These are phyloP conservation scores for Fomitopsis palustris DNA, from an alignment of 1,284 basidiomycete species.

Conservation along the genomic window DNA sequence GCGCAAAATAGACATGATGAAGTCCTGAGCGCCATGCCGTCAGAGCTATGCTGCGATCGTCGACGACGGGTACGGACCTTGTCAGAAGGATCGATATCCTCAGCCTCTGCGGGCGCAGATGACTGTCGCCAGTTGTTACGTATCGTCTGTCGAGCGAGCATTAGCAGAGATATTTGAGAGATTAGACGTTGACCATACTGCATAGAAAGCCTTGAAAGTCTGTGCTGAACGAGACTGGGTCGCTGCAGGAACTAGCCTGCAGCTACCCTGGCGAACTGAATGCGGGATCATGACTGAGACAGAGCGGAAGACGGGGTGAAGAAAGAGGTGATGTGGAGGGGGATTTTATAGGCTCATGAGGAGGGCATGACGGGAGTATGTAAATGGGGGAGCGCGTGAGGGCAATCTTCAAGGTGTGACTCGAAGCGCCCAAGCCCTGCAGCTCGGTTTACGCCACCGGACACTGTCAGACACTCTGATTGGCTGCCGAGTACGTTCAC, in stretches of 20 bases:
- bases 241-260: slow-evolving; percentile 4
- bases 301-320: slow-evolving; percentile 1
- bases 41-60: not conserved
- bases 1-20: slow-evolving; percentile 92
- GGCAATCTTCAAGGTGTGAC: not conserved
- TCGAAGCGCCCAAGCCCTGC: not conserved
- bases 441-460: not conserved
- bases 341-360: slow-evolving; percentile 16
- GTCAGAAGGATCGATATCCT: slow-evolving; percentile 46
- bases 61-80: slow-evolving; percentile 33
- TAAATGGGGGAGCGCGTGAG: not conserved
- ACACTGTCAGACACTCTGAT: not conserved
- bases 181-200: slow-evolving; percentile 37
- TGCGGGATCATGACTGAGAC: slow-evolving; percentile 16
- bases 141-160: slow-evolving; percentile 38
- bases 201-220: slow-evolving; percentile 58
- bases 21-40: slow-evolving; percentile 60
- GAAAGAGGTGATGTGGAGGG: slow-evolving; percentile 1
- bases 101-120: slow-evolving; percentile 33
- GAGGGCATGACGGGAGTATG: slow-evolving; percentile 7
- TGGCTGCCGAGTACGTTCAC: not conserved
- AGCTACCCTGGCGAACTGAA: slow-evolving; percentile 14
- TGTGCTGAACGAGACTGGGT: slow-evolving; percentile 25
- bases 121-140: slow-evolving; percentile 37
- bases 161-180: not conserved